Evolutionary conservation across 495 filamentous ascomycete genomes (phyloP).

Genomic region (Penicillium lagena): DNA sequence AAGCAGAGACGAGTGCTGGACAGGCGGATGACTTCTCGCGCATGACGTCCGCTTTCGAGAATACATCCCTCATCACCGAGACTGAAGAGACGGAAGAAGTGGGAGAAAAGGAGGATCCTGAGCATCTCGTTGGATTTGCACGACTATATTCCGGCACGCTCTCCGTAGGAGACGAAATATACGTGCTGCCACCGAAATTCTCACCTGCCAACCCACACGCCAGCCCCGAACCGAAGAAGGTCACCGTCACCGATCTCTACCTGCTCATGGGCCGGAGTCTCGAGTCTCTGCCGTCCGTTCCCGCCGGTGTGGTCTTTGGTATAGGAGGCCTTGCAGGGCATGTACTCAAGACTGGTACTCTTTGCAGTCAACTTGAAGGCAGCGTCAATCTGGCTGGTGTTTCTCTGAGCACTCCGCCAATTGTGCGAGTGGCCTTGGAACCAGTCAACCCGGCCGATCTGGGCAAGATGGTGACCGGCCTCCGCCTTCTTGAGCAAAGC

Average conservation of each 20-base stretch:
- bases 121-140: slow-evolving; percentile 92
- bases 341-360: slow-evolving; percentile 88
- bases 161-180: slow-evolving; percentile 82
- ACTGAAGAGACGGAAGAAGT: slow-evolving; percentile 27
- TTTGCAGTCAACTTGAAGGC: slow-evolving; percentile 84
- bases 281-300: slow-evolving; percentile 75
- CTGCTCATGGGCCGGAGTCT: slow-evolving; percentile 92
- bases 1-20: slow-evolving; percentile 49
- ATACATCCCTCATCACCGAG: slow-evolving; percentile 42
- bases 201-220: slow-evolving; percentile 71
- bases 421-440: slow-evolving; percentile 92
- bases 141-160: slow-evolving; percentile 87
- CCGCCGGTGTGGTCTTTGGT: slow-evolving; percentile 94
- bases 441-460: slow-evolving; percentile 82
- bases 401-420: slow-evolving; percentile 70
- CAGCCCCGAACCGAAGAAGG: slow-evolving; percentile 70
- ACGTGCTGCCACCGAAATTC: slow-evolving; percentile 89
- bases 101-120: slow-evolving; percentile 56
- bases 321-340: slow-evolving; percentile 87
- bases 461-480: slow-evolving; percentile 85
- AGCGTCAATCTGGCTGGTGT: slow-evolving; percentile 90
- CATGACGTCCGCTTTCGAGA: slow-evolving; percentile 50
- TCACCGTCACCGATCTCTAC: slow-evolving; percentile 83
- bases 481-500: slow-evolving; percentile 84
- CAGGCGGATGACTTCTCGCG: slow-evolving; percentile 31